Conservation (phyloP, 306 rosid genomes). For the Malus domestica region DNA sequence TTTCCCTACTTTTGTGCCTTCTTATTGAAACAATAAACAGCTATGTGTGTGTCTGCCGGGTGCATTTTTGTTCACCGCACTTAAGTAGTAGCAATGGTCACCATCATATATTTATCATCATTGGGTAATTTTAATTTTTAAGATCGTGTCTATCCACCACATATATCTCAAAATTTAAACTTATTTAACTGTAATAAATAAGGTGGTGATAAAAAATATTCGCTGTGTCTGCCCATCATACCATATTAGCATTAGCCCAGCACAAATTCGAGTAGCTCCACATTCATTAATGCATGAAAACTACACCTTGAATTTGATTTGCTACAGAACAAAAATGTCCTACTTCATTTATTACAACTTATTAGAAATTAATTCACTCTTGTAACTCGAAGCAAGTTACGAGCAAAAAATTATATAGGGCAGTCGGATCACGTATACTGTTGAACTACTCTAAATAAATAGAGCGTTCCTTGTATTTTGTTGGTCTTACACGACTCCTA, state of each 20-base stretch:
- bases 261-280: not conserved
- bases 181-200: no score
- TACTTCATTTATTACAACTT: not conserved
- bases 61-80: no score
- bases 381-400: not conserved
- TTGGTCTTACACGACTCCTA: no score
- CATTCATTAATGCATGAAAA: not conserved
- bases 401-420: no score
- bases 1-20: conserved; percentile 34
- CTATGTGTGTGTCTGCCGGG: not conserved
- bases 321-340: not conserved
- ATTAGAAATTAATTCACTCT: not conserved
- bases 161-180: no score
- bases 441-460: no score
- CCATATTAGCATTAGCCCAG: not conserved
- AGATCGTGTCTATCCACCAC: no score
- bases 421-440: rapidly evolving
- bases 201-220: no score
- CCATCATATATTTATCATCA: rapidly evolving
- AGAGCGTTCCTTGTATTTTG: no score
- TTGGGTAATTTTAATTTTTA: no score
- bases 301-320: not conserved
- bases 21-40: conserved; percentile 19
- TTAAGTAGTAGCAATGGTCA: no score
- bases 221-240: not conserved